Conservation (phyloP, 164 flowering plant species). For the Vitis rotundifolia region DNA sequence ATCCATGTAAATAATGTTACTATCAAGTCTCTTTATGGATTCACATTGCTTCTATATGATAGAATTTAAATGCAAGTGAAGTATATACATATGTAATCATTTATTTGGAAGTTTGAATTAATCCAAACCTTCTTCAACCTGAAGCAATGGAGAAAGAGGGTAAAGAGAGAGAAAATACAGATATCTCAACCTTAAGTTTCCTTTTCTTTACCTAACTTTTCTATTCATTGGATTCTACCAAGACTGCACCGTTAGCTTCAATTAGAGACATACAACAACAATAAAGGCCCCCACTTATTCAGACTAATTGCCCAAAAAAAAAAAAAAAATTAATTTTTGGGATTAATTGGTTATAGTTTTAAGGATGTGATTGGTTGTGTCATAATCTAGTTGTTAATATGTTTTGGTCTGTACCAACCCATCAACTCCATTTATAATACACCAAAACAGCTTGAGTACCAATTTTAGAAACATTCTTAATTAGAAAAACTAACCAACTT, state of each 20-base stretch:
- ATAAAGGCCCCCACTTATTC: neutral
- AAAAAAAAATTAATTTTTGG: too few relatives aligned
- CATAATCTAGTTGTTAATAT: too few relatives aligned
- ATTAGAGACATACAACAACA: neutral
- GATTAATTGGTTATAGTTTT: too few relatives aligned
- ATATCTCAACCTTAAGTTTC: constrained; percentile 6
- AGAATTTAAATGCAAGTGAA: constrained; percentile 28
- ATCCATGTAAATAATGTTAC: too few relatives aligned
- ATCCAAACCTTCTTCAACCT: neutral
- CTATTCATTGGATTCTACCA: constrained; percentile 5
- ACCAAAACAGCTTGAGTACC: too few relatives aligned
- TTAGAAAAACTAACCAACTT: too few relatives aligned
- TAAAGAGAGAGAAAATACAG: neutral
- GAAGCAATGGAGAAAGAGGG: constrained; percentile 4
- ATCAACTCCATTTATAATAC: too few relatives aligned
- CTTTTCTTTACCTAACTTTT: constrained; percentile 15
- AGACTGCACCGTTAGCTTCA: constrained; percentile 6
- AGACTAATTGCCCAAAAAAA: too few relatives aligned
- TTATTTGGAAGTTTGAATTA: neutral
- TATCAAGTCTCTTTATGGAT: neutral
- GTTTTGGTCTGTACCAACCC: too few relatives aligned
- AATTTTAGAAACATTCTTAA: too few relatives aligned
- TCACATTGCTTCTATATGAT: constrained; percentile 5
- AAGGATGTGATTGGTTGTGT: too few relatives aligned
- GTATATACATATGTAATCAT: constrained; percentile 8